phyloP scores from a whole-genome alignment of 495 filamentous ascomycete genomes.

The Viridothelium virens region DNA sequence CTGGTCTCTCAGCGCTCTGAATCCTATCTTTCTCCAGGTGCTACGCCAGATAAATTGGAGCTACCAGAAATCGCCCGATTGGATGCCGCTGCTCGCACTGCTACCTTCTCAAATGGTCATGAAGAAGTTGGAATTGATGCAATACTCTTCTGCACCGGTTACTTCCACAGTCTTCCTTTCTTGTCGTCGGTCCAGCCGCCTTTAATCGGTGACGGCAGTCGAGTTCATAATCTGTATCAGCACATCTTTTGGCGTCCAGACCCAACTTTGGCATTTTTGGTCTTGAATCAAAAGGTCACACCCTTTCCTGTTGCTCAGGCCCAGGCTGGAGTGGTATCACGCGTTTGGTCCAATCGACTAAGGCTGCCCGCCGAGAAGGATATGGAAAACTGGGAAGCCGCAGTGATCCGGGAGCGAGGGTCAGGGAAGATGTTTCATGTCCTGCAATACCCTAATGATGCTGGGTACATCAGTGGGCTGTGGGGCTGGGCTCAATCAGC shows the following conservation, averaged over 20 bases:
- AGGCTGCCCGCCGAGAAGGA: slow-evolving; percentile 50
- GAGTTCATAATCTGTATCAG: slow-evolving; percentile 60
- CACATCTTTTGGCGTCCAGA: slow-evolving; percentile 69
- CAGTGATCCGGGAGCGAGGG: slow-evolving; percentile 38
- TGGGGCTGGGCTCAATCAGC: slow-evolving; percentile 53
- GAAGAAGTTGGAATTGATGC: slow-evolving; percentile 56
- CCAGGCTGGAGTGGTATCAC: slow-evolving; percentile 69
- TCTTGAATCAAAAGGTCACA: slow-evolving; percentile 67
- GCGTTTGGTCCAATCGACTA: slow-evolving; percentile 64
- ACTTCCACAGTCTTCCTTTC: slow-evolving; percentile 65
- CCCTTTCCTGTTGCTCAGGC: slow-evolving; percentile 73
- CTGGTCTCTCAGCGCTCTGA: slow-evolving; percentile 46
- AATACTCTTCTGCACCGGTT: slow-evolving; percentile 67
- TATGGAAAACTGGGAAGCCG: slow-evolving; percentile 60
- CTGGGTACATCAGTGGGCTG: slow-evolving; percentile 66
- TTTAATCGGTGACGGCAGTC: slow-evolving; percentile 58
- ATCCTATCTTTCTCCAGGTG: slow-evolving; percentile 28
- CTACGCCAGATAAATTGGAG: slow-evolving; percentile 39
- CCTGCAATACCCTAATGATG: slow-evolving; percentile 66
- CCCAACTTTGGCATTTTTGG: slow-evolving; percentile 72
- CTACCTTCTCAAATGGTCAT: slow-evolving; percentile 48
- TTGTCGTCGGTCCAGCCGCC: slow-evolving; percentile 51
- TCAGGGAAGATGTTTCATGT: slow-evolving; percentile 52
- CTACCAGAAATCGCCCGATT: slow-evolving; percentile 55
- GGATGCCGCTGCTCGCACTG: slow-evolving; percentile 40